Evolutionary conservation across 352 stramenopile genomes (phyloP), one percentile per base, ranked within the genome.

Genomic region (Phytophthora cajani): DNA sequence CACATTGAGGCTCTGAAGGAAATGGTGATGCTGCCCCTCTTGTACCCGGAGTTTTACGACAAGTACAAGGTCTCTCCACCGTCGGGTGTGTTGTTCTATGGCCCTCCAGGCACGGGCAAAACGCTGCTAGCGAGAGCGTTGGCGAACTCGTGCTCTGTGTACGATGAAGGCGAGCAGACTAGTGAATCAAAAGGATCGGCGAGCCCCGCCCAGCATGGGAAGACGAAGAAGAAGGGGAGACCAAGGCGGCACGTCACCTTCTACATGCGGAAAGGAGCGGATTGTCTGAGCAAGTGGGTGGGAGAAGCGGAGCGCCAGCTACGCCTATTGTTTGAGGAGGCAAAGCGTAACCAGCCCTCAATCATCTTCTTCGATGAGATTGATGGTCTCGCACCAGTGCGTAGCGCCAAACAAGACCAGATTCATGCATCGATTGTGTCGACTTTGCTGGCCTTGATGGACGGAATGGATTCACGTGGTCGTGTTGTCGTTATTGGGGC

Each of bases 401-500:
- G 94, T 47, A 97, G 90, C 65, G 86, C 88, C 12, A 98, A 98
- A 40, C 94, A 98, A 69, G 92, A 98, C 67, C 93, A 98, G 67
- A 98, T 98, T 58, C 93, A 98, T 69, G 90, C 90, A 5, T 97
- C 89, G 2, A 97, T 98, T 38, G 92, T 98, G 27, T 98, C 93
- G 5, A 98, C 94, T 3, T 71, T 98, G 62, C 74, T 98, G 16
- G 94, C 93, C 27, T 75, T 98, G 19, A 98, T 98, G 93, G 94
- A 98, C 56, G 94, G 94, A 6, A 90, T 96, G 72, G 86, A 95
- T 61, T 80, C 80, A 0, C 86, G 89, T 17, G 87, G 86, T 53
- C 94, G 96, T 30, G 97, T 99, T 1, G 85, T 99, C 25, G 97
- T 99, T n/a, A 95, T 99, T 61, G 98, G 92, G 16, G 98, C 98